Evolutionary conservation across 2,329 filamentous ascomycete genomes (phyloP).

Genomic region (Decorospora gaudefroyi): DNA sequence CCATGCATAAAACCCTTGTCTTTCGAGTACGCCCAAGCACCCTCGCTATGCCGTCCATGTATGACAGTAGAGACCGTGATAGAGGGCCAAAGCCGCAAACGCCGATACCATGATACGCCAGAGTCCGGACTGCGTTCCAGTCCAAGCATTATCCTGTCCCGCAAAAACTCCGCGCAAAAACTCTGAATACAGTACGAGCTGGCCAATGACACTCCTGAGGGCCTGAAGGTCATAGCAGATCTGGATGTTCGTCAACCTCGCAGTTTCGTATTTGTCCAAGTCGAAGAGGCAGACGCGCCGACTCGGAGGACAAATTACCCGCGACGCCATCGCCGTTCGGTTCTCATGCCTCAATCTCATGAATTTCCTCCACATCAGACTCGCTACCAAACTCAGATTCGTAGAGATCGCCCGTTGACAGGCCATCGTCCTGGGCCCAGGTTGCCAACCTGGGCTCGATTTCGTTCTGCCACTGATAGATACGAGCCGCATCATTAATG

Average conservation of each 20-base stretch:
- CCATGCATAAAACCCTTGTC: constrained; percentile 1
- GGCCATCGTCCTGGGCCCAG: constrained; percentile 38
- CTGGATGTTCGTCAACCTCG: not conserved
- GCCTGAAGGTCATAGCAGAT: not conserved
- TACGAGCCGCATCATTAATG: constrained; percentile 28
- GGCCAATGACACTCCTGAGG: not conserved
- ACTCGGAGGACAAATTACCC: not conserved
- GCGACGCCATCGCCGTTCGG: not conserved
- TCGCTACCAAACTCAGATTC: constrained; percentile 48
- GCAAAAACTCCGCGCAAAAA: not conserved
- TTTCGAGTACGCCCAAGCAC: constrained; percentile 17
- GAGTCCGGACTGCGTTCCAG: not conserved
- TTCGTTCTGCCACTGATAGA: constrained; percentile 29
- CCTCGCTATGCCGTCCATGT: constrained; percentile 27
- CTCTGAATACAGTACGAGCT: not conserved
- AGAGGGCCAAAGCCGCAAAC: constrained; percentile 1
- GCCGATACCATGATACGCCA: not conserved
- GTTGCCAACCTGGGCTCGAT: constrained; percentile 30
- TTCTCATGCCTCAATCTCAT: constrained; percentile 23
- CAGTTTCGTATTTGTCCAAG: not conserved
- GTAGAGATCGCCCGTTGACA: constrained; percentile 38
- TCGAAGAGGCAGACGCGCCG: too few species aligned
- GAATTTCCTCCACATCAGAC: constrained; percentile 40
- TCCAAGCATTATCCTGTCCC: not conserved
- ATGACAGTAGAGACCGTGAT: constrained; percentile 6